Evolutionary conservation across 768 basidiomycete species (phyloP), one percentile per base, ranked within the genome.

Genomic region (Chalciporus pseudorubinellus): DNA sequence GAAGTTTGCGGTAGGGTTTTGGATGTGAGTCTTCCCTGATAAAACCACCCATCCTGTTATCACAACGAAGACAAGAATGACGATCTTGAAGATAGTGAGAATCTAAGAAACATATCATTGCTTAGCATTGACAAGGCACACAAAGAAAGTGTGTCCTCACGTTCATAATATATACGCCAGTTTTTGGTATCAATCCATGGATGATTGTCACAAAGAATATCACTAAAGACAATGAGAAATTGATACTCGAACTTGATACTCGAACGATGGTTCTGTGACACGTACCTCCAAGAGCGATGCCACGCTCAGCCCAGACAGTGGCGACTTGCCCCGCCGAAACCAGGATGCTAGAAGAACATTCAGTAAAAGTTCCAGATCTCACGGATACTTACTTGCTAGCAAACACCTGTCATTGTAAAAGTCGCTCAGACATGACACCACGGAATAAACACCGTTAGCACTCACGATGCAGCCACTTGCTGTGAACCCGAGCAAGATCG

Each of bases 11-110:
- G 76, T 72, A 0, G 85, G 82, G 62, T 85, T 76, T 39, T 72
- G 36, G n/a, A 87, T 74, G 8, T 70, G 72, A 3, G 82, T 84
- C 47, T 74, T 70, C 1, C 83, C 84, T 4, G 77, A 75, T 11
- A 87, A 73, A 9, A 85, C 85, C 20, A 79, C 80, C 70, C 82
- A 78, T 3, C 83, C 82, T 4, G 81, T 77, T 38, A 84, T 64
- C 1, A 82, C 76, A 39, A 86, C 65, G 52, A 83, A 75, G n/a
- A 78, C 21, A 0, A 84, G 69, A 43, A 84, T 78, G 13, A 71
- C 47, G 5, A 79, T 75, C 60, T 84, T 84, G 71, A 83, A 81
- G 21, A 79, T 52, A 29, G 78, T 73, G 34, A 84, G 65, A 16
- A 64, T 60, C 81, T 64, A 18, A 4, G 6, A 28, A 12, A 0